Base-by-base conservation (phyloP, 1,284 basidiomycete species). In the Boletellus sp. region DNA sequence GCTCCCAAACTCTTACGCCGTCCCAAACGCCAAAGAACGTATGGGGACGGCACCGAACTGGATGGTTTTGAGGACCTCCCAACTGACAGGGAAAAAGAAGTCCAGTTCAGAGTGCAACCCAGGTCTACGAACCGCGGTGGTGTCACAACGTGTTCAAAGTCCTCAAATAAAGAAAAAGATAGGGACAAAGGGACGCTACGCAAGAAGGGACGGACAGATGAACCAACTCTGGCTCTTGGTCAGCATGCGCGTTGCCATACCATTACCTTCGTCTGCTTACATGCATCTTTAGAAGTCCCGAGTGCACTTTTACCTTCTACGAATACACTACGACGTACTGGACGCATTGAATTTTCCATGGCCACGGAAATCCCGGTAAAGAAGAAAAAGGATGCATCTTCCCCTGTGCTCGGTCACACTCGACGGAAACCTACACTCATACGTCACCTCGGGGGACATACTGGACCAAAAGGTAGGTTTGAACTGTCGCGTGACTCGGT, bases 1-100 rank as follows among this genome's bases (percentile, higher is more conserved):
- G 79, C 79, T n/a, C 79, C 83, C 6, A 88, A 84, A 66, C 67
- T 91, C 13, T 72, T 94, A 47, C 83, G 85, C 51, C 77, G 83
- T 60, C 89, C 91, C 3, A 89, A 88, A 64, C 81, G 85, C 45
- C 74, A 75, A 52, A 78, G 83, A 52, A 77, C 80, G 16, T 97
- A 90, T 67, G 93, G 94, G 3, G 93, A 97, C 67, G 95, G 95
- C 7, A 93, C 91, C 8, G 95, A 97, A 71, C 75, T 98, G 44
- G 95, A 98, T 62, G 85, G 70, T 1, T 84, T 98, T 57, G 94
- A 96, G 35, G 95, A 98, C 69, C 77, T 98, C 39, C 86, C 86
- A 7, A 90, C 89, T 16, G 88, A 95, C 65, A 78, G 86, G 50
- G 89, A 93, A 55, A 85, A 86, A 63, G 91, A 93, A 67, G 78